Base-by-base conservation (phyloP, 176 grass and related monocot genomes). In the Tillandsia leiboldiana region DNA sequence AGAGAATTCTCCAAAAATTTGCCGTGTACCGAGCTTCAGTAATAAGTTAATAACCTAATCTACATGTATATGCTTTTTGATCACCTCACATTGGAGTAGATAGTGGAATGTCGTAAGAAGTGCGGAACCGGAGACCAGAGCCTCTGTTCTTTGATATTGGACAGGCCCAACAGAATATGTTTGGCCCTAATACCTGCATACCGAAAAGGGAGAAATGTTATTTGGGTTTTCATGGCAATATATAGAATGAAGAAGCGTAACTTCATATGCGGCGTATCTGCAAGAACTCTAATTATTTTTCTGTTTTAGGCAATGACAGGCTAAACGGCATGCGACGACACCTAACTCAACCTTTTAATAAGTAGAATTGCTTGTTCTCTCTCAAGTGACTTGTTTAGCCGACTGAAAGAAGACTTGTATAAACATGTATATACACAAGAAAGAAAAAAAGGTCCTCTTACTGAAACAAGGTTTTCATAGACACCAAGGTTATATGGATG, bases 401-500 rank as follows among this genome's bases (percentile, higher is more conserved):
- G 3, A 42, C 33, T 42, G 33, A 42, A 42, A 42, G 33, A 42
- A 42, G 33, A 42, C 33, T 42, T 42, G 3, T 42, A 42, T 7
- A 42, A 42, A 42, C 33, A 42, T 42, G 33, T 42, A 42, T 42
- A 42, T 5, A 42, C 5, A 0, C 20, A 20, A 20, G 20, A 42
- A 42, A n/a, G n/a, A 42, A 42, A 42, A 50, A 24, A 70, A 8
- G 66, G 20, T 71, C 48, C 70, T 69, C 81, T 88, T 83, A 99
- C 94, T 14, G 84, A 87, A 83, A 90, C 62, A 72, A 90, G 87
- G 59, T 99, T 99, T 69, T 99, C 84, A 79, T 90, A 99, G 18
- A 81, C 33, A 69, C 89, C 87, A 50, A 99, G 74, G 66, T 99
- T 71, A 51, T 99, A 99, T 47, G 94, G 94, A 99, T 90, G 87